Evolutionary conservation across 1,139 yeast genomes (phyloP), one percentile per base, ranked within the genome.

Genomic region (Scheffersomyces titani): DNA sequence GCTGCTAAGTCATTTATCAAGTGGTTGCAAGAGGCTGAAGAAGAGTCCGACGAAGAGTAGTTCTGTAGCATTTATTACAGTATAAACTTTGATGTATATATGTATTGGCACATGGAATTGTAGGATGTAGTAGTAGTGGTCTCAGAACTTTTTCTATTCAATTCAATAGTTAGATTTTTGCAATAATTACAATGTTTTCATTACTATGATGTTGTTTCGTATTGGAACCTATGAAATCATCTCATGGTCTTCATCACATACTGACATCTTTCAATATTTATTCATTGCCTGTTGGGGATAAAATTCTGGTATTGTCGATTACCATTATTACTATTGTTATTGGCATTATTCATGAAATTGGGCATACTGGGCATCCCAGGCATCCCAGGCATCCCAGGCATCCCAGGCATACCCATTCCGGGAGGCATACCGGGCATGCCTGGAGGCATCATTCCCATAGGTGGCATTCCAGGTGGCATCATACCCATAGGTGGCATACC

Each of bases 11-110:
- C 98, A 49, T 94, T 94, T 77, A 79, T 94, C 63, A 87, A 89
- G 66, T 94, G 99, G 99, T 85, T 94, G 64, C 88, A 92, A 70
- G 94, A 90, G 74, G 98, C 99, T 59, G 98, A 92, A 63, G 83
- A 78, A 66, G 61, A 58, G 48, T 71, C 77, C 67, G 90, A 89
- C 65, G 94, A 88, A 61, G 87, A 85, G 61, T 75, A 75, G 59
- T 30, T 30, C 40, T 6, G 40, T 30, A 30, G 40, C 40, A 30
- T 30, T 30, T 30, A 30, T 30, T 30, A 30, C 3, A 30, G 40
- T 30, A 30, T 30, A 30, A 30, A 30, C 40, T 13, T 30, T 30
- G 40, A 30, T 30, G 40, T 30, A 30, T 30, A 30, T 30, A 30
- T 11, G 40, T 30, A 16, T 30, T 30, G 40, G 3, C 40, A 30